Percentiles rank a stretch among this genome's conserved stretches.
Conservation (phyloP, 305 asterid species). For the Fraxinus sp. region DNA sequence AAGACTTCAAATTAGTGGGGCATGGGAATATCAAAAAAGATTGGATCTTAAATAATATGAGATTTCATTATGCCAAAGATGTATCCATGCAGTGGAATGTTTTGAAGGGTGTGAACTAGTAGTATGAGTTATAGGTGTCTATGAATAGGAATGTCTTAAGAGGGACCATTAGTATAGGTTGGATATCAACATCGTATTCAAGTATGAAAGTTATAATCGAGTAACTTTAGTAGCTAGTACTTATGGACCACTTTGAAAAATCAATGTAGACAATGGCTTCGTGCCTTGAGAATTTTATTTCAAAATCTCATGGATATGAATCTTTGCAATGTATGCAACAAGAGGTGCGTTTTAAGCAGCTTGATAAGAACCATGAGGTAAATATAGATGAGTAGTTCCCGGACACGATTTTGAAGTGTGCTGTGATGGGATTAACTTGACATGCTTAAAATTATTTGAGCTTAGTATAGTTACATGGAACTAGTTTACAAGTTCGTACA, state of each 20-base stretch:
- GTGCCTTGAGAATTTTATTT: not conserved
- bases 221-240: not conserved
- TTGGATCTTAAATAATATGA: not conserved
- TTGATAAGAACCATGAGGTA: not conserved
- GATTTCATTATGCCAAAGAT: not conserved
- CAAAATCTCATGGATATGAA: not conserved
- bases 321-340: not conserved
- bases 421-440: not conserved
- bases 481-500: not conserved
- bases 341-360: not conserved
- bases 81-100: not conserved
- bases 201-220: not conserved
- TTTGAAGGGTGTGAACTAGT: not conserved
- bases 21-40: not conserved
- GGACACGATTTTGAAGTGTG: not conserved
- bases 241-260: not conserved
- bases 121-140: not conserved
- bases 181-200: conserved; percentile 5
- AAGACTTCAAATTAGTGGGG: not conserved
- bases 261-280: not conserved
- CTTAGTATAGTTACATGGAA: not conserved
- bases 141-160: conserved; percentile 5
- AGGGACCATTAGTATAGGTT: not conserved
- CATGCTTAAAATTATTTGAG: not conserved
- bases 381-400: not conserved